A percentile compares a stretch with the other conserved stretches of the same genome.
phyloP scores from a whole-genome alignment of 2,329 filamentous ascomycete species.

The Fusarium tricinctum region DNA sequence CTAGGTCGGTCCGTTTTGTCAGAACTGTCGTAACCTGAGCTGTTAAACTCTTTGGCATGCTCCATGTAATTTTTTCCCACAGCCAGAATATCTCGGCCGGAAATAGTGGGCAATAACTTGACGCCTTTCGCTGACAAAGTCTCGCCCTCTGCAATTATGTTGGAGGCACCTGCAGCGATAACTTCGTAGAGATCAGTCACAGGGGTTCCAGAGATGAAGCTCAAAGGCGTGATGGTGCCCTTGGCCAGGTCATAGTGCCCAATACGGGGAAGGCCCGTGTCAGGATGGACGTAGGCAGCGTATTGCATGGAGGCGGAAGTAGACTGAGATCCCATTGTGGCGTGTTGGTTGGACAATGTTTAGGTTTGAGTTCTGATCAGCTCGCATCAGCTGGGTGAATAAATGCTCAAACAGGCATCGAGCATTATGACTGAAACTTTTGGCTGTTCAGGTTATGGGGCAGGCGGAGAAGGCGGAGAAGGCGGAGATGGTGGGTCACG shows the following conservation, averaged over 20 bases:
- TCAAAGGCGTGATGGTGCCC: conserved; percentile 1
- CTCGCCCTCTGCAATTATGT: conserved; percentile 1
- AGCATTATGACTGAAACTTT: too few species aligned
- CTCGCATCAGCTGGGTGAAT: too few species aligned
- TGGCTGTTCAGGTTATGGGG: too few species aligned
- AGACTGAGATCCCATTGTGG: conserved; percentile 1
- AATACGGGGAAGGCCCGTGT: neutral
- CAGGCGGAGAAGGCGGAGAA: neutral
- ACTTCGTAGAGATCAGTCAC: conserved; percentile 1
- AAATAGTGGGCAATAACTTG: conserved; percentile 62
- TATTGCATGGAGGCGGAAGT: too few species aligned
- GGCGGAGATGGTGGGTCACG: neutral
- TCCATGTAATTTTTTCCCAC: conserved; percentile 71
- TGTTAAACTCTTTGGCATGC: conserved; percentile 70
- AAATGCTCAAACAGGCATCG: too few species aligned
- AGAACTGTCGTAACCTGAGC: conserved; percentile 65
- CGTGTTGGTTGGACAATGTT: neutral
- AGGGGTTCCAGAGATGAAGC: conserved; percentile 2
- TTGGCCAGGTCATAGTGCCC: conserved; percentile 4
- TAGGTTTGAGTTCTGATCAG: too few species aligned
- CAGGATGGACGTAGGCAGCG: neutral
- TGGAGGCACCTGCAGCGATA: conserved; percentile 1
- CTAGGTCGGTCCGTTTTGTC: conserved; percentile 67
- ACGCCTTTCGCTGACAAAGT: conserved; percentile 29
- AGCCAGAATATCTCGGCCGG: conserved; percentile 65